These are phyloP conservation scores for Onygenales sp. DNA, from an alignment of 2,329 filamentous ascomycete genomes.

Conservation along the genomic window DNA sequence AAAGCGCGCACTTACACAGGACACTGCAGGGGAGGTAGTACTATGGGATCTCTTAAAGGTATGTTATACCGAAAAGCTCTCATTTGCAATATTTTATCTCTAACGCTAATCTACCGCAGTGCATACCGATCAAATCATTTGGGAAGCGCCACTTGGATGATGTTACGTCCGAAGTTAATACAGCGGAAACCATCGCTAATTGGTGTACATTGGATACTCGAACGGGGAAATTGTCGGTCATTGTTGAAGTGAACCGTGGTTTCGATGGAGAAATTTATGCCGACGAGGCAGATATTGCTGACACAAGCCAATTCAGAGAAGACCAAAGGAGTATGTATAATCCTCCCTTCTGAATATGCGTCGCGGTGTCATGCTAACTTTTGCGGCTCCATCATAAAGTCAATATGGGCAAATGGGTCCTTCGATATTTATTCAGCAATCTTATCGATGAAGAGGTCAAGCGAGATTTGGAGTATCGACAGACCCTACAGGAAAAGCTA, in stretches of 20 bases:
- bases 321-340: slow-evolving; percentile 73
- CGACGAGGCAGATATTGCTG: slow-evolving; percentile 69
- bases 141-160: slow-evolving; percentile 92
- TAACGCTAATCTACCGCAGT: slow-evolving; percentile 42
- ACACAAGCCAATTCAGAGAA: slow-evolving; percentile 72
- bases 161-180: slow-evolving; percentile 78
- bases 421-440: slow-evolving; percentile 82
- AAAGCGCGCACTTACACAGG: slow-evolving; percentile 77
- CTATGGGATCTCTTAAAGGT: slow-evolving; percentile 90
- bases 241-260: slow-evolving; percentile 87
- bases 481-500: slow-evolving; percentile 53
- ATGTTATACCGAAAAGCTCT: slow-evolving; percentile 15
- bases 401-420: slow-evolving; percentile 92
- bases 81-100: not conserved
- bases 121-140: slow-evolving; percentile 79
- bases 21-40: slow-evolving; percentile 89
- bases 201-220: slow-evolving; percentile 95
- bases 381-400: slow-evolving; percentile 42
- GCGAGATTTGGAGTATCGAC: slow-evolving; percentile 66
- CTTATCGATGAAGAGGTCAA: slow-evolving; percentile 84
- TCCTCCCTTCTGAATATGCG: not conserved
- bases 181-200: slow-evolving; percentile 76
- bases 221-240: slow-evolving; percentile 82
- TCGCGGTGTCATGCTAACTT: not conserved
- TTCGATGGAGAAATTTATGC: slow-evolving; percentile 98